A percentile compares a stretch with the other conserved stretches of the same genome.
Evolutionary conservation across 805 yeast species (phyloP).

Genomic region (Schizosaccharomyces octosporus): DNA sequence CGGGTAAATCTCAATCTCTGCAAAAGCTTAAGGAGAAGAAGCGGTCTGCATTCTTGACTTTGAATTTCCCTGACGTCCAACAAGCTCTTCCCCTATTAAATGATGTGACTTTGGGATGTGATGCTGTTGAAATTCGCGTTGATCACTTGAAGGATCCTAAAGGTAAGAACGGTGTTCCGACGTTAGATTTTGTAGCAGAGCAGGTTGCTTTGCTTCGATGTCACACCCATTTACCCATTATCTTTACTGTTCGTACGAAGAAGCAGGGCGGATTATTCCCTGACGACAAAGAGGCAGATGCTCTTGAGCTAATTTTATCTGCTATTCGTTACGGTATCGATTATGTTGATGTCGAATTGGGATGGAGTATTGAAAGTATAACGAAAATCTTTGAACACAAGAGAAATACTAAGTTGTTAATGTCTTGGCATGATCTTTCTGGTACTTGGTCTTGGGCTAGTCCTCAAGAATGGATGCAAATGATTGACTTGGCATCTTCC

Average conservation of each 20-base stretch:
- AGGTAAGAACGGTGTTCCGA: slow-evolving; percentile 14
- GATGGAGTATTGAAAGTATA: slow-evolving; percentile 33
- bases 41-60: slow-evolving; percentile 41
- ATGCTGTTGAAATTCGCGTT: slow-evolving; percentile 65
- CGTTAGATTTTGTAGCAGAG: slow-evolving; percentile 32
- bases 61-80: slow-evolving; percentile 40
- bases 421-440: slow-evolving; percentile 54
- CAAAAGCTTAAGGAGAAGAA: slow-evolving; percentile 16
- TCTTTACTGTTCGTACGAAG: slow-evolving; percentile 54
- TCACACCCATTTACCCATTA: slow-evolving; percentile 42
- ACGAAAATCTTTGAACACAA: slow-evolving; percentile 27
- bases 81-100: slow-evolving; percentile 23
- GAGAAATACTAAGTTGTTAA: slow-evolving; percentile 47
- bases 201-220: slow-evolving; percentile 51
- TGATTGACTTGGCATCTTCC: slow-evolving; percentile 39
- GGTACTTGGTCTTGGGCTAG: slow-evolving; percentile 41
- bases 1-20: slow-evolving; percentile 23
- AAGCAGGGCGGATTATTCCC: slow-evolving; percentile 69
- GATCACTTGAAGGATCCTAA: slow-evolving; percentile 29
- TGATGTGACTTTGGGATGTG: slow-evolving; percentile 38
- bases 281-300: slow-evolving; percentile 24
- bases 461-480: slow-evolving; percentile 42
- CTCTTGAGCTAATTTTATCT: slow-evolving; percentile 27
- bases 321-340: slow-evolving; percentile 63
- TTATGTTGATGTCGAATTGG: slow-evolving; percentile 55